Conservation (phyloP, 305 asterid genomes). For the Solanum hybrid region DNA sequence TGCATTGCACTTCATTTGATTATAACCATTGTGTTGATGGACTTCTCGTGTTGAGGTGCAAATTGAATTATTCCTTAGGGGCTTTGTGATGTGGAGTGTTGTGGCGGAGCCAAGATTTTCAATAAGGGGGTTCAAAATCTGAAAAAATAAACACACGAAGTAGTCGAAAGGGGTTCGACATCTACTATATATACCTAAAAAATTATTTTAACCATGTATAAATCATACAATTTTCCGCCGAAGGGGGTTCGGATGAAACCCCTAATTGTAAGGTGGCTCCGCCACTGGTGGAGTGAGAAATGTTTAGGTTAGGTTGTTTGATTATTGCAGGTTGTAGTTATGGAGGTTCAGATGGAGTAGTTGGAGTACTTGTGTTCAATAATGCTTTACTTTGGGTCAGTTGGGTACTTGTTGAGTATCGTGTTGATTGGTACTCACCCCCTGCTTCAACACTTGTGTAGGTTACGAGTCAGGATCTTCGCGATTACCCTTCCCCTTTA, state of each 20-base stretch:
- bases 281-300: neutral
- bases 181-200: too few relatives aligned
- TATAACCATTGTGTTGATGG: neutral
- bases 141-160: too few relatives aligned
- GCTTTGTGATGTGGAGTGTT: neutral
- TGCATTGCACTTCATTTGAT: neutral
- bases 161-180: too few relatives aligned
- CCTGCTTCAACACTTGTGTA: neutral
- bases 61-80: neutral
- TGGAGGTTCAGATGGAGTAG: neutral
- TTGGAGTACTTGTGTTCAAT: neutral
- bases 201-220: too few relatives aligned
- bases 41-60: neutral
- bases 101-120: too few relatives aligned
- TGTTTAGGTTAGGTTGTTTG: neutral
- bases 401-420: neutral
- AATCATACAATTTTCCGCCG: too few relatives aligned
- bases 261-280: too few relatives aligned
- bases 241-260: too few relatives aligned
- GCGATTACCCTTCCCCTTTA: neutral
- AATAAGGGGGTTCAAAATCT: too few relatives aligned
- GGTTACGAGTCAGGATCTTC: neutral
- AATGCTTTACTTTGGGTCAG: neutral
- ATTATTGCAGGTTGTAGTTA: neutral
- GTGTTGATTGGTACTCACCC: neutral